Percentiles rank a stretch among this genome's conserved stretches.
Conservation (phyloP, 176 grass and related monocot species). For the Avena sativa region DNA sequence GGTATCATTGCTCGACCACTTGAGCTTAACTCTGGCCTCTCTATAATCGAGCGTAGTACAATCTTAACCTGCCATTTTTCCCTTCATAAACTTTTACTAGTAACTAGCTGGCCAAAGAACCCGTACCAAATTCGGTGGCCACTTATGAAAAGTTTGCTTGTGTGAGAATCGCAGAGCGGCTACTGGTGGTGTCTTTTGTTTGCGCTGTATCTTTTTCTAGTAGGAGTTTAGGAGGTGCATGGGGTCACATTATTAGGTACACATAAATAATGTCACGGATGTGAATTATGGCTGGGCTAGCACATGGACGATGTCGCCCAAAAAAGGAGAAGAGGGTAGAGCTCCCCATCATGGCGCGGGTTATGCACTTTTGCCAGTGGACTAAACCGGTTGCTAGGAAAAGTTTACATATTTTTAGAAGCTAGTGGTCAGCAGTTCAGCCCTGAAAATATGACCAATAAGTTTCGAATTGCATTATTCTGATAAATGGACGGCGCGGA, state of each 20-base stretch:
- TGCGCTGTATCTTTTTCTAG: neutral
- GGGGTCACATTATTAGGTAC: slow-evolving; percentile 52
- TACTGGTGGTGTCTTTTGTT: neutral
- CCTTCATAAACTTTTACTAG: neutral
- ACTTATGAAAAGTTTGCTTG: slow-evolving; percentile 27
- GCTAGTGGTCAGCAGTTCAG: neutral
- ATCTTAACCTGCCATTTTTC: too few species aligned
- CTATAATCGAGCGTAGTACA: too few species aligned
- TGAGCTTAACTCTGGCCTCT: too few species aligned
- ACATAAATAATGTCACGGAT: slow-evolving; percentile 39
- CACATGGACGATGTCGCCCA: slow-evolving; percentile 36
- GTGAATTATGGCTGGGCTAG: slow-evolving; percentile 5
- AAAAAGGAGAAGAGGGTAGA: neutral
- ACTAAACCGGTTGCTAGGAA: neutral
- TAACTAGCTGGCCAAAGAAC: neutral
- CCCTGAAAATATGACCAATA: neutral
- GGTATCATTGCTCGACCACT: too few species aligned
- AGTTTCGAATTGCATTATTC: too few species aligned
- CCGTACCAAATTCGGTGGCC: slow-evolving; percentile 13
- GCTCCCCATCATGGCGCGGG: slow-evolving; percentile 24
- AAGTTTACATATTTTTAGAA: neutral
- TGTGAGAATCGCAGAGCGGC: neutral
- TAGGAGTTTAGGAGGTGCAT: neutral
- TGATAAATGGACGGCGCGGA: neutral
- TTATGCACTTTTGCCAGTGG: neutral